phyloP scores from a whole-genome alignment of 495 filamentous ascomycete species.

The Penicillium mononematosum region DNA sequence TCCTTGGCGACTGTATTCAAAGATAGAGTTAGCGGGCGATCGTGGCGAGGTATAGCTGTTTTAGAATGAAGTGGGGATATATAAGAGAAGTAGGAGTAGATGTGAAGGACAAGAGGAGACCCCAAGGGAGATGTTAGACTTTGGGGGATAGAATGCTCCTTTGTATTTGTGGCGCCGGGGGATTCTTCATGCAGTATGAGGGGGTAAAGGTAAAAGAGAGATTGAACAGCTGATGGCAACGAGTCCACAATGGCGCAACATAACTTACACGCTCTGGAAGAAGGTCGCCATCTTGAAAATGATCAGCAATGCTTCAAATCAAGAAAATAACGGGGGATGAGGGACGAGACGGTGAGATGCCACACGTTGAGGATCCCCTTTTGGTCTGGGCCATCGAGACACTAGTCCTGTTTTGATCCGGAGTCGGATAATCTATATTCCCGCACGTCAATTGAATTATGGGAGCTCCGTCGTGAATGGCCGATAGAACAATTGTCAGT shows the following conservation, averaged over 20 bases:
- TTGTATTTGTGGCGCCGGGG: conserved; percentile 27
- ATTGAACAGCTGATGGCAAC: conserved; percentile 8
- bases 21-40: conserved; percentile 52
- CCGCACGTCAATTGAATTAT: not conserved
- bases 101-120: not conserved
- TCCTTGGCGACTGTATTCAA: conserved; percentile 46
- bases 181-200: conserved; percentile 26
- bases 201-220: conserved; percentile 16
- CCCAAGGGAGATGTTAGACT: conserved; percentile 13
- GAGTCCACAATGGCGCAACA: conserved; percentile 9
- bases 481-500: conserved; percentile 4
- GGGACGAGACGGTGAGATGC: conserved; percentile 15
- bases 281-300: conserved; percentile 65
- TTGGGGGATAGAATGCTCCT: conserved; percentile 20
- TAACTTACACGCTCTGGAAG: conserved; percentile 77
- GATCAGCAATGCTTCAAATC: conserved; percentile 7
- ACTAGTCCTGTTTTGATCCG: conserved; percentile 22
- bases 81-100: not conserved
- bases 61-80: not conserved
- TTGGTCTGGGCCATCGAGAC: conserved; percentile 31
- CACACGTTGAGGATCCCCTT: conserved; percentile 16
- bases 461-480: conserved; percentile 4
- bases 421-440: conserved; percentile 12
- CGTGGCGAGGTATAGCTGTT: conserved; percentile 22
- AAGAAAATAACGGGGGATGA: conserved; percentile 11